Percentiles rank a stretch among this genome's conserved stretches.
phyloP scores from a whole-genome alignment of 2,329 filamentous ascomycete species.

The Hypoxylon sp. region DNA sequence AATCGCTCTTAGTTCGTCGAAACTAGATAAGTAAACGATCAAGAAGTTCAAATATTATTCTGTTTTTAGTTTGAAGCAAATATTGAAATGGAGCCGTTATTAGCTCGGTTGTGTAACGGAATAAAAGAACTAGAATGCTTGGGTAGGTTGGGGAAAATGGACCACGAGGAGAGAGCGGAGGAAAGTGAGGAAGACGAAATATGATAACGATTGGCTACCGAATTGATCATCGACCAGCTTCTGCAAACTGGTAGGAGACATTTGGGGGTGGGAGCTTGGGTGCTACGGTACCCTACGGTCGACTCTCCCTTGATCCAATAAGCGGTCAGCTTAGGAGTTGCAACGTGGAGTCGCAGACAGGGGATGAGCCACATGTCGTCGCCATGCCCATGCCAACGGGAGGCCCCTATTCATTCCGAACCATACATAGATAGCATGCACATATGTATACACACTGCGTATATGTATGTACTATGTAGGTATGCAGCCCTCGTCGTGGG shows the following conservation, averaged over 20 bases:
- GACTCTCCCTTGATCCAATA: slow-evolving; percentile 36
- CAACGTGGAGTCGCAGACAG: slow-evolving; percentile 43
- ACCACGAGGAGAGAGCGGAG: slow-evolving; percentile 30
- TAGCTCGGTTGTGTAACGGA: slow-evolving; percentile 19
- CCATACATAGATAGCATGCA: slow-evolving; percentile 5
- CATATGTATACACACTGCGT: slow-evolving; percentile 5
- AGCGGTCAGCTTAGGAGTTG: slow-evolving; percentile 30
- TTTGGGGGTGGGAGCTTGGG: slow-evolving; percentile 30
- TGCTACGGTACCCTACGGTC: slow-evolving; percentile 35
- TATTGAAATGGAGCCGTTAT: slow-evolving; percentile 16
- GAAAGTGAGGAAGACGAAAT: slow-evolving; percentile 24
- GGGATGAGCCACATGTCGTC: slow-evolving; percentile 42
- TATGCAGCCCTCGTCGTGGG: slow-evolving; percentile 29
- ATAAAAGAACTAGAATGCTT: slow-evolving; percentile 31
- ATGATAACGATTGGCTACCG: slow-evolving; percentile 45
- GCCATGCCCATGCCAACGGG: slow-evolving; percentile 32
- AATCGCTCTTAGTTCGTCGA: slow-evolving; percentile 16
- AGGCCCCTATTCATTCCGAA: slow-evolving; percentile 32
- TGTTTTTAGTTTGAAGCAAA: slow-evolving; percentile 10
- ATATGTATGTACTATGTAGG: slow-evolving; percentile 14
- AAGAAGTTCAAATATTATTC: slow-evolving; percentile 11
- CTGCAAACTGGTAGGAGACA: slow-evolving; percentile 28
- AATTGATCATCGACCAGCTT: slow-evolving; percentile 38
- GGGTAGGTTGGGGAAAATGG: slow-evolving; percentile 35
- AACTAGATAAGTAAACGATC: slow-evolving; percentile 11